Percentiles rank a stretch among this genome's conserved stretches.
Evolutionary conservation across 2,329 filamentous ascomycete species (phyloP).

Genomic region (Pseudogymnoascus sp.): DNA sequence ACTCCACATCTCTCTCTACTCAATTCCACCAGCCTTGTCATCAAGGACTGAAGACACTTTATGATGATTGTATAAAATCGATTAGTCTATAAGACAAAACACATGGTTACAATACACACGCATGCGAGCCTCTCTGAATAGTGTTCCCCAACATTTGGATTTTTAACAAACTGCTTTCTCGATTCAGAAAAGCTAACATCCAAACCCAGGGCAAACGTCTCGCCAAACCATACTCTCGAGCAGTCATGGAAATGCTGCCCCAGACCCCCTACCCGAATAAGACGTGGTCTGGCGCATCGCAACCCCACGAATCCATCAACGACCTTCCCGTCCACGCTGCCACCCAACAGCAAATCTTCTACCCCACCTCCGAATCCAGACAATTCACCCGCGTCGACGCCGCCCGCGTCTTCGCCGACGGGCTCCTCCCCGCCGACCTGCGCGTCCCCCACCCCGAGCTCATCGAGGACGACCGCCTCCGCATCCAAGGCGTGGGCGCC

Average conservation of each 20-base stretch:
- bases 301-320: conserved; percentile 49
- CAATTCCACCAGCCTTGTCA: conserved; percentile 13
- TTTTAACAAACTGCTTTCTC: conserved; percentile 3
- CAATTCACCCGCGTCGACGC: conserved; percentile 59
- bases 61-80: conserved; percentile 73
- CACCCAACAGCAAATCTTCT: conserved; percentile 58
- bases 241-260: conserved; percentile 74
- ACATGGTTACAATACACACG: conserved; percentile 79
- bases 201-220: conserved; percentile 61
- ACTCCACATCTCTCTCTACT: conserved; percentile 5
- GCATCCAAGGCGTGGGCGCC: conserved; percentile 28
- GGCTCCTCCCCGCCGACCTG: conserved; percentile 51
- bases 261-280: conserved; percentile 51
- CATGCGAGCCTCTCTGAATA: conserved; percentile 69
- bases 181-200: conserved; percentile 19
- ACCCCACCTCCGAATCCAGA: conserved; percentile 55
- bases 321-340: conserved; percentile 55
- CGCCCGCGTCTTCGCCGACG: conserved; percentile 55
- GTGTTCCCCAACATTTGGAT: conserved; percentile 18
- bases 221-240: conserved; percentile 67
- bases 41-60: conserved; percentile 11
- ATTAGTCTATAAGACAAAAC: conserved; percentile 99
- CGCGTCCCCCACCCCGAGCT: conserved; percentile 58
- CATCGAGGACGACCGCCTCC: conserved; percentile 39
- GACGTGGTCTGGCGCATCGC: background rate